Conservation (phyloP, 306 rosid species). For the Trifolium dubium region DNA sequence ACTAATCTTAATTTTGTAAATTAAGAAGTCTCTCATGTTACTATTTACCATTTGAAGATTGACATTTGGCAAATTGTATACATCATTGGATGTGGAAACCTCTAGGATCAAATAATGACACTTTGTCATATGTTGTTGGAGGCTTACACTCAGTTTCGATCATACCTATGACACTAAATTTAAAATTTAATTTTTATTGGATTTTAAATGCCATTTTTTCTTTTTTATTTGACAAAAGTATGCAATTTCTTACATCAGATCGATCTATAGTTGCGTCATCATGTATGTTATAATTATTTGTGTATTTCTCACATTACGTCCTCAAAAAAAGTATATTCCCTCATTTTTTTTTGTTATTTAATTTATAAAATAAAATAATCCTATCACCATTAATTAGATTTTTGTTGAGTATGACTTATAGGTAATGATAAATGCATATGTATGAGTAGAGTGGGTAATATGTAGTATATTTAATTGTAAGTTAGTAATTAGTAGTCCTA, state of each 20-base stretch:
- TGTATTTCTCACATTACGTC: too few species aligned
- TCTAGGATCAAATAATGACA: constrained; percentile 9
- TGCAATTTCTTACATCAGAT: not conserved
- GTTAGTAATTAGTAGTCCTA: too few species aligned
- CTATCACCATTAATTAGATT: too few species aligned
- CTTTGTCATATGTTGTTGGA: constrained; percentile 25
- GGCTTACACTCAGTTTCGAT: not conserved
- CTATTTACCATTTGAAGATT: constrained; percentile 9
- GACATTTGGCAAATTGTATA: constrained; percentile 16
- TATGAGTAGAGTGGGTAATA: too few species aligned
- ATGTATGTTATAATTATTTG: not conserved
- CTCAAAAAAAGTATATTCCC: too few species aligned
- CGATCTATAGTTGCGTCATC: not conserved
- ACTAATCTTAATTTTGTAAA: constrained; percentile 3
- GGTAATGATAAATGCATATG: too few species aligned
- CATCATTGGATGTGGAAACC: not conserved
- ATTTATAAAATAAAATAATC: too few species aligned
- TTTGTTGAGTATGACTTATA: too few species aligned
- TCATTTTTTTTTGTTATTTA: too few species aligned
- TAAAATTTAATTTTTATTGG: not conserved
- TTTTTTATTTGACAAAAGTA: too few species aligned
- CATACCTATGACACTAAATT: not conserved
- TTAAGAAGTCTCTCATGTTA: not conserved
- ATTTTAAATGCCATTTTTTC: not conserved
- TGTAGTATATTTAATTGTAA: too few species aligned